Evolutionary conservation across 1,284 basidiomycete species (phyloP).

Genomic region (Ceratobasidium sp.): DNA sequence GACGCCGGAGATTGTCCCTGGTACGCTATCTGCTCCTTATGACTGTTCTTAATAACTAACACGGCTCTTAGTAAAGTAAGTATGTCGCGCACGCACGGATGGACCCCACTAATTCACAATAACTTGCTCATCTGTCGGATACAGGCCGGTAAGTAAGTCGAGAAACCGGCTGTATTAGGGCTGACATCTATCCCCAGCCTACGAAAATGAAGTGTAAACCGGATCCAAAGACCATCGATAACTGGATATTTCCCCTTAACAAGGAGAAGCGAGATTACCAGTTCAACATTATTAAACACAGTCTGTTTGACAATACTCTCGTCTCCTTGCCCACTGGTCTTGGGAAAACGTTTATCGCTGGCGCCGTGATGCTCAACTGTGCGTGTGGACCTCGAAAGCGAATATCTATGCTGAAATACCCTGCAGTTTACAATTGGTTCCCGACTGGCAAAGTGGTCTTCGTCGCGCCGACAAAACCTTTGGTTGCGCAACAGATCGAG

Average conservation of each 20-base stretch:
- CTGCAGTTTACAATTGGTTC: conserved; percentile 91
- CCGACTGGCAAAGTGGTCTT: conserved; percentile 95
- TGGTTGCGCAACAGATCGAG: conserved; percentile 94
- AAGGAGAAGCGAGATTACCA: conserved; percentile 93
- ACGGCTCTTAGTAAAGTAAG: conserved; percentile 23
- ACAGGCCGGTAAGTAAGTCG: conserved; percentile 32
- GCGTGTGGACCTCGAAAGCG: conserved; percentile 53
- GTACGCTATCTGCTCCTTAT: background rate
- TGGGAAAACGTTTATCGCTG: conserved; percentile 98
- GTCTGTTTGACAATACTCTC: conserved; percentile 93
- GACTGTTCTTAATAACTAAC: background rate
- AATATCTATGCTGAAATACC: conserved; percentile 44
- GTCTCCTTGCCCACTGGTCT: conserved; percentile 96
- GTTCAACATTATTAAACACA: conserved; percentile 90
- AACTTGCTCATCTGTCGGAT: background rate
- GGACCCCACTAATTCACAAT: background rate
- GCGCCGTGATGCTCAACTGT: conserved; percentile 97
- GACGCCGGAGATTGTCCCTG: conserved; percentile 13
- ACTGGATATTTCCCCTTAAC: conserved; percentile 96
- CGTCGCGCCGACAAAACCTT: conserved; percentile 94
- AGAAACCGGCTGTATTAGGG: background rate
- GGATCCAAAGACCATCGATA: conserved; percentile 82
- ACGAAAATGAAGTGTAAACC: conserved; percentile 81
- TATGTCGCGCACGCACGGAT: background rate
- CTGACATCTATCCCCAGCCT: conserved; percentile 60